These are phyloP conservation scores for Mycena latifolia DNA, from an alignment of 768 basidiomycete genomes.

Conservation along the genomic window DNA sequence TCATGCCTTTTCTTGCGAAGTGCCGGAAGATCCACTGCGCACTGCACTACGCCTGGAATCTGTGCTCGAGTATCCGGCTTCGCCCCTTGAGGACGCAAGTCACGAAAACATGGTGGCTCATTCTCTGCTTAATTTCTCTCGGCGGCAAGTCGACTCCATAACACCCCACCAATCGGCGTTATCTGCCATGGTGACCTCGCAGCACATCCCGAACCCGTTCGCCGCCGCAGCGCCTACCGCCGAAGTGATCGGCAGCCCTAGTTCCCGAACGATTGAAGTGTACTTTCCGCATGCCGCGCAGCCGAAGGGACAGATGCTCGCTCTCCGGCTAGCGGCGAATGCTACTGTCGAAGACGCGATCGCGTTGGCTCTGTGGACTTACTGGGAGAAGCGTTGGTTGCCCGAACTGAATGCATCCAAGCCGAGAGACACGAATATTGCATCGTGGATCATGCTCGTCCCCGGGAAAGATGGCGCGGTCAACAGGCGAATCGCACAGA, in stretches of 20 bases:
- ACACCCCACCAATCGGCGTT: constrained; percentile 57
- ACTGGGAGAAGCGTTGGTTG: constrained; percentile 72
- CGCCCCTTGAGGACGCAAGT: not conserved
- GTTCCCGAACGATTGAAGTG: constrained; percentile 51
- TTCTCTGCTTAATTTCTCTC: constrained; percentile 46
- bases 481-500: constrained; percentile 27
- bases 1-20: constrained; percentile 4
- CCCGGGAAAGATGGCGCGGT: constrained; percentile 24
- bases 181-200: constrained; percentile 65
- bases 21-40: constrained; percentile 27
- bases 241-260: not conserved
- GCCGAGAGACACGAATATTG: constrained; percentile 10
- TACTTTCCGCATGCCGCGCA: constrained; percentile 74
- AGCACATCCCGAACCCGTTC: constrained; percentile 68
- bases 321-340: constrained; percentile 68
- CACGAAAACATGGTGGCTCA: not conserved
- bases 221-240: not conserved
- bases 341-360: constrained; percentile 82
- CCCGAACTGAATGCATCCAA: constrained; percentile 62
- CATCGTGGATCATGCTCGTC: constrained; percentile 32
- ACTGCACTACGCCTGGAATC: constrained; percentile 24
- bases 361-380: constrained; percentile 75
- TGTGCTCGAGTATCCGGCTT: constrained; percentile 15
- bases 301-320: constrained; percentile 57
- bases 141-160: constrained; percentile 46